Percentiles rank a stretch among this genome's conserved stretches.
Evolutionary conservation across 75 land plant species (phyloP).

Genomic region (Ceratopteris richardii): DNA sequence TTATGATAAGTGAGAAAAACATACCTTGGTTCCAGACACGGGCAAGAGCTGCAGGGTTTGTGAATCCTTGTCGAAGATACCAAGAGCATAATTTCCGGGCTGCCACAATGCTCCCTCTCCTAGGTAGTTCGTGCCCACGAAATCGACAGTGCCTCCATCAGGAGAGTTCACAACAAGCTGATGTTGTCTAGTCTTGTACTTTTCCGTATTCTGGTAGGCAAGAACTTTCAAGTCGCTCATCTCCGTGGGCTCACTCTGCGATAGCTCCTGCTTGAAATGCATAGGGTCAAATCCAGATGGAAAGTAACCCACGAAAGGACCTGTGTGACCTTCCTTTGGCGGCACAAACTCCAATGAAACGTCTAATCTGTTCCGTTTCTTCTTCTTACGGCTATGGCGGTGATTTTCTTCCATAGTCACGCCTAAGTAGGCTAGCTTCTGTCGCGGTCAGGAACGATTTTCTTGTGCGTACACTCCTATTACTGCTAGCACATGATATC

Average conservation of each 20-base stretch:
- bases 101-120: constrained; percentile 65
- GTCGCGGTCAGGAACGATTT: too few relatives aligned
- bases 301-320: constrained; percentile 67
- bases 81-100: constrained; percentile 62
- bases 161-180: constrained; percentile 48
- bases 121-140: constrained; percentile 57
- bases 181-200: constrained; percentile 25
- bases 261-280: not conserved
- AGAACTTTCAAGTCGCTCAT: constrained; percentile 12
- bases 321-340: constrained; percentile 14
- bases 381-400: constrained; percentile 2
- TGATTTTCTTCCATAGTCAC: not conserved
- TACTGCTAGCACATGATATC: too few relatives aligned
- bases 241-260: constrained; percentile 4
- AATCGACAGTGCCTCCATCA: constrained; percentile 40
- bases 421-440: not conserved
- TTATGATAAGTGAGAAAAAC: too few relatives aligned
- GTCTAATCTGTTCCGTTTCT: constrained; percentile 18
- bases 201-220: constrained; percentile 34
- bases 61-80: constrained; percentile 71
- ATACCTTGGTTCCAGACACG: constrained; percentile 67
- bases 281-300: constrained; percentile 55
- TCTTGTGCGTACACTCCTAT: not conserved
- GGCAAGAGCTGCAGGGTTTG: constrained; percentile 62
- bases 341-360: constrained; percentile 36